phyloP scores from a whole-genome alignment of 2,329 filamentous ascomycete genomes.

The Fusarium tanahbumbuense region DNA sequence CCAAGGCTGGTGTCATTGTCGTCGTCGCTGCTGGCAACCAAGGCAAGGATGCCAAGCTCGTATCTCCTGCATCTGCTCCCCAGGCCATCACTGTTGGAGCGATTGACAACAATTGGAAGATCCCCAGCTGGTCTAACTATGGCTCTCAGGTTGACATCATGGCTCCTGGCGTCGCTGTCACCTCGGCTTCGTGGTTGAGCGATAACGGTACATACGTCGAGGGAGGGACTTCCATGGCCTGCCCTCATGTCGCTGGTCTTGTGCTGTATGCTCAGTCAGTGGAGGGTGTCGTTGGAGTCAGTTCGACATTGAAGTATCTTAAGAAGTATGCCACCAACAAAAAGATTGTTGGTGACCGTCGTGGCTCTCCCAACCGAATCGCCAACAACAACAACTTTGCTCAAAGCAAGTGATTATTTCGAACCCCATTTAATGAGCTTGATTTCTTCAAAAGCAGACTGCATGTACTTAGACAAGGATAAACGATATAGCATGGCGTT shows the following conservation, averaged over 20 bases:
- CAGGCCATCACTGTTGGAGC: slow-evolving; percentile 51
- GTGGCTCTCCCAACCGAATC: slow-evolving; percentile 59
- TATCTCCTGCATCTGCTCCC: slow-evolving; percentile 49
- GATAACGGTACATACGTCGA: slow-evolving; percentile 58
- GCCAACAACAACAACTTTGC: slow-evolving; percentile 59
- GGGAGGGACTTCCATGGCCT: slow-evolving; percentile 72
- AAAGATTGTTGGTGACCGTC: slow-evolving; percentile 53
- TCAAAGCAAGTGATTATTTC: slow-evolving; percentile 24
- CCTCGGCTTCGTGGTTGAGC: slow-evolving; percentile 60
- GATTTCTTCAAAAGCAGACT: background rate
- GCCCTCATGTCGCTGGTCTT: slow-evolving; percentile 70
- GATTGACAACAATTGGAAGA: slow-evolving; percentile 53
- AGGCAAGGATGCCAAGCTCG: slow-evolving; percentile 41
- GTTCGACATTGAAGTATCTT: slow-evolving; percentile 55
- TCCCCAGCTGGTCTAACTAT: slow-evolving; percentile 63
- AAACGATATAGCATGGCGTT: slow-evolving; percentile 20
- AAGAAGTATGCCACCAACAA: slow-evolving; percentile 55
- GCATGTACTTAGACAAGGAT: background rate
- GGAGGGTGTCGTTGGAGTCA: slow-evolving; percentile 50
- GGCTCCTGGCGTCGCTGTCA: slow-evolving; percentile 60
- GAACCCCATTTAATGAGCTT: background rate
- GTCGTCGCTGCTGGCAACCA: slow-evolving; percentile 68
- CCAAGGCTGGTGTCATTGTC: slow-evolving; percentile 60
- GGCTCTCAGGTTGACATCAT: slow-evolving; percentile 62
- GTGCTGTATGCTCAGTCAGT: slow-evolving; percentile 61